These are phyloP conservation scores for Pseudogymnoascus sp. DNA, from an alignment of 2,329 filamentous ascomycete genomes.

Conservation along the genomic window DNA sequence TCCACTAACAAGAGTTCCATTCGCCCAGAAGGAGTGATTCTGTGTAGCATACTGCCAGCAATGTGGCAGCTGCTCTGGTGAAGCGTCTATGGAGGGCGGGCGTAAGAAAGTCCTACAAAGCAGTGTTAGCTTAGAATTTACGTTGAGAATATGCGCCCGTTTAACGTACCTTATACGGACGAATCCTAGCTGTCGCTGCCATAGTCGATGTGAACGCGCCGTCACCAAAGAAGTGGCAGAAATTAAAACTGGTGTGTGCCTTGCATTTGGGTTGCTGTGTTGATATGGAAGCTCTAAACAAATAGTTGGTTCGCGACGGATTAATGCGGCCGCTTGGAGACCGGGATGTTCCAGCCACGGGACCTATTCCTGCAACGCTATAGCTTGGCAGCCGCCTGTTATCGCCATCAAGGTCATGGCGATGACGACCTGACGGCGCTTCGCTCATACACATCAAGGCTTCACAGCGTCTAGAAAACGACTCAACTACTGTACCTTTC, in stretches of 20 bases:
- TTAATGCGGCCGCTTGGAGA: conserved; percentile 9
- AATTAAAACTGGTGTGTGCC: conserved; percentile 1
- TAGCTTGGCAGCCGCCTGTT: neutral
- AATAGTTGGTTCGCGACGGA: conserved; percentile 9
- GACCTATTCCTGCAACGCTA: neutral
- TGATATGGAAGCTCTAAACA: conserved; percentile 9
- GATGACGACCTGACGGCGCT: conserved; percentile 4
- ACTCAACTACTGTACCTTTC: neutral
- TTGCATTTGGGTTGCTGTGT: conserved; percentile 7
- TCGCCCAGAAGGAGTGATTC: conserved; percentile 62
- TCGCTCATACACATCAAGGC: neutral
- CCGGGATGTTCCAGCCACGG: conserved; percentile 3
- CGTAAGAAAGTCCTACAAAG: conserved; percentile 64
- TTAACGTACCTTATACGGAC: conserved; percentile 33
- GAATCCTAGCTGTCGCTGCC: conserved; percentile 26
- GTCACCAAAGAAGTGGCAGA: conserved; percentile 8
- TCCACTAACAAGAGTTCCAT: conserved; percentile 48
- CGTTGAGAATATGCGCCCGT: conserved; percentile 41
- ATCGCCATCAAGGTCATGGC: conserved; percentile 10
- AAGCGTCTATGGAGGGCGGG: conserved; percentile 83
- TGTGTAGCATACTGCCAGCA: conserved; percentile 63
- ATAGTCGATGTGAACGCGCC: conserved; percentile 16
- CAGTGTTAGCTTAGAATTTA: conserved; percentile 50
- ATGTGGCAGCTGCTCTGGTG: conserved; percentile 62
- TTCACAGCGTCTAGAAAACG: neutral